Conservation (phyloP, 1,139 yeast genomes). For the Kodamaea anthophila region DNA sequence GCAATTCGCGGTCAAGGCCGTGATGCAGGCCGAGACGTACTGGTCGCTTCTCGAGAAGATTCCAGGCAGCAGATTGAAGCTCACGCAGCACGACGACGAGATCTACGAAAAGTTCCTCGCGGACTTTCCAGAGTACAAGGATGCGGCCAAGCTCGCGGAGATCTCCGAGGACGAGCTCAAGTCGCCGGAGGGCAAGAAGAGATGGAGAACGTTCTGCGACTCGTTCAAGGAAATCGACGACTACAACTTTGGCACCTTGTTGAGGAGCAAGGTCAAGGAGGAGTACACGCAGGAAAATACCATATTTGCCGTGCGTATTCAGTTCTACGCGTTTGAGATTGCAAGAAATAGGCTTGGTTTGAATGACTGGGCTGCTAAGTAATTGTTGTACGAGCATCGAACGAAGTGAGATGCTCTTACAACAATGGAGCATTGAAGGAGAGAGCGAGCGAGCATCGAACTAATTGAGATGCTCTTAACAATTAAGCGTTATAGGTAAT, state of each 20-base stretch:
- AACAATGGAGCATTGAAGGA: no score
- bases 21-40: conserved; percentile 90
- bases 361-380: conserved; percentile 74
- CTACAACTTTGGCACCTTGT: conserved; percentile 90
- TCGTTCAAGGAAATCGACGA: conserved; percentile 81
- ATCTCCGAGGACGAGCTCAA: conserved; percentile 81
- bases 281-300: conserved; percentile 85
- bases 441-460: no score
- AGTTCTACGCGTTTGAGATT: conserved; percentile 91
- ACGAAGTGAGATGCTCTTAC: no score
- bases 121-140: conserved; percentile 80
- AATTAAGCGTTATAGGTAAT: no score
- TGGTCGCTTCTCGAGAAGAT: conserved; percentile 73
- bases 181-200: conserved; percentile 68
- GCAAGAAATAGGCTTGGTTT: conserved; percentile 86
- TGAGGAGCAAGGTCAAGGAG: conserved; percentile 61
- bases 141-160: conserved; percentile 47
- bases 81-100: conserved; percentile 80
- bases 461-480: no score
- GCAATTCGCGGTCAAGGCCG: conserved; percentile 98
- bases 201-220: conserved; percentile 88
- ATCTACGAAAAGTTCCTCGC: conserved; percentile 62
- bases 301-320: conserved; percentile 85
- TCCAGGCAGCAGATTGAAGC: conserved; percentile 71
- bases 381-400: background rate